phyloP scores from a whole-genome alignment of 192 early-diverging fungal genomes.

The Backusella macrospora region DNA sequence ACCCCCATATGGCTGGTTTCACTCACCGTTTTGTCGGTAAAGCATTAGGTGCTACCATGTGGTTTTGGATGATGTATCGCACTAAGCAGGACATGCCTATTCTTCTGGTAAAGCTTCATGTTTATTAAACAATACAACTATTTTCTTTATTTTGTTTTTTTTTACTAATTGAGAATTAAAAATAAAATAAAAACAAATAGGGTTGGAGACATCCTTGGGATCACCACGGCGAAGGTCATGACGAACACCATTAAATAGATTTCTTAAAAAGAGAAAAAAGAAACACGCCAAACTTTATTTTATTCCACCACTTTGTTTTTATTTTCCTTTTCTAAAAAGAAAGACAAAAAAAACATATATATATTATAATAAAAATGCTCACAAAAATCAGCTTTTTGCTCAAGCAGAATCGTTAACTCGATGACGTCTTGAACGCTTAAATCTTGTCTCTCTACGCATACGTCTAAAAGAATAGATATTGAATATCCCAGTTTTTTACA shows the following conservation, averaged over 20 bases:
- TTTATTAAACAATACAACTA: background rate
- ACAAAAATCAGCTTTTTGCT: background rate
- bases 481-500: background rate
- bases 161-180: background rate
- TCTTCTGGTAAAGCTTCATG: constrained; percentile 54
- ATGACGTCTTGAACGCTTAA: constrained; percentile 34
- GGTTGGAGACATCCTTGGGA: constrained; percentile 74
- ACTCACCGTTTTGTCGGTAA: constrained; percentile 64
- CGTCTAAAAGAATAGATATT: constrained; percentile 12
- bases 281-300: background rate
- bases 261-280: background rate
- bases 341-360: background rate
- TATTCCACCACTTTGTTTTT: background rate
- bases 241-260: constrained; percentile 29
- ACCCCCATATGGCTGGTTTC: constrained; percentile 51
- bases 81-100: constrained; percentile 74
- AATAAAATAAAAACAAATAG: constrained; percentile 38
- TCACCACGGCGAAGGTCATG: constrained; percentile 56
- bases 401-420: background rate
- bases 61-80: constrained; percentile 87
- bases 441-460: constrained; percentile 35
- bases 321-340: too few species aligned
- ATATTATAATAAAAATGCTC: background rate
- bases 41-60: constrained; percentile 71
- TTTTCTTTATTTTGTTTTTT: background rate